These are phyloP conservation scores for Cunninghamia lanceolata DNA, from an alignment of 75 land plant genomes.

Conservation along the genomic window DNA sequence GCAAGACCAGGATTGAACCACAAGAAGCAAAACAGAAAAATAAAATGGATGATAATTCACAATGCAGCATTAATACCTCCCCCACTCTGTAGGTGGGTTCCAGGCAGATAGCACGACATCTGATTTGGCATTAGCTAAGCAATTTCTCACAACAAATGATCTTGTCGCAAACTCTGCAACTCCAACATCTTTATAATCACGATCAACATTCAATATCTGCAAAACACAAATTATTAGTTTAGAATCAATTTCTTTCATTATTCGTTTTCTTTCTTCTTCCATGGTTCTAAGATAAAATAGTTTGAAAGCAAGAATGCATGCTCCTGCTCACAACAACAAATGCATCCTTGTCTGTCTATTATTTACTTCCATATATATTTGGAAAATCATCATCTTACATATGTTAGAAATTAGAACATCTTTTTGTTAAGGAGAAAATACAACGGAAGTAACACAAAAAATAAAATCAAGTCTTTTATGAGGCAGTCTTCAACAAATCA, in stretches of 20 bases:
- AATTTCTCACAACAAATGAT: slow-evolving; percentile 88
- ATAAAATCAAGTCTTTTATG: background rate
- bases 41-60: background rate
- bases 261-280: background rate
- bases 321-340: background rate
- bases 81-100: slow-evolving; percentile 98
- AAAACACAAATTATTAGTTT: background rate
- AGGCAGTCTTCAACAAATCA: background rate
- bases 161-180: slow-evolving; percentile 82
- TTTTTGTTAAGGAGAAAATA: background rate
- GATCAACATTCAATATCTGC: slow-evolving; percentile 93
- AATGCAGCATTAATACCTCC: slow-evolving; percentile 58
- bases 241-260: background rate
- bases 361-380: background rate
- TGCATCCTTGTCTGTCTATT: background rate
- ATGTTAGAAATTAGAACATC: background rate
- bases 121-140: slow-evolving; percentile 83
- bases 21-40: background rate
- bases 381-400: background rate
- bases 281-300: background rate
- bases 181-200: slow-evolving; percentile 96
- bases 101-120: slow-evolving; percentile 88
- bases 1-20: background rate
- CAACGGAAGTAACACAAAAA: background rate
- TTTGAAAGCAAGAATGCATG: background rate